phyloP scores from a whole-genome alignment of 306 rosid genomes.

The Inga leiocalycina region DNA sequence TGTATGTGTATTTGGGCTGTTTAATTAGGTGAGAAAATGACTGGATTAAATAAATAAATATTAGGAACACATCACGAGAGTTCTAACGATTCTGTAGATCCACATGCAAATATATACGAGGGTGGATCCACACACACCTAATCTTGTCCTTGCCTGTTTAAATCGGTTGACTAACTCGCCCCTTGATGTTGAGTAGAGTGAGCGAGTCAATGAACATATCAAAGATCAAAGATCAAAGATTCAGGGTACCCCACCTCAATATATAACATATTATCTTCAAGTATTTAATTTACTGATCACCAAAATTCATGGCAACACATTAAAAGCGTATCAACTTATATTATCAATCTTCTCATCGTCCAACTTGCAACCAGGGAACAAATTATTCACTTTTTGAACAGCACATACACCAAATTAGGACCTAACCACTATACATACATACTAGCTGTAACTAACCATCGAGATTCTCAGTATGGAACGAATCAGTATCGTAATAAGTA shows the following conservation, averaged over 20 bases:
- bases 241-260: slow-evolving; percentile 26
- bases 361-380: not conserved
- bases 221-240: slow-evolving; percentile 25
- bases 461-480: too few species aligned
- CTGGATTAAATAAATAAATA: slow-evolving; percentile 17
- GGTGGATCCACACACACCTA: slow-evolving; percentile 38
- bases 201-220: slow-evolving; percentile 31
- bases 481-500: too few species aligned
- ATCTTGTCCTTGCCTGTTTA: slow-evolving; percentile 43
- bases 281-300: not conserved
- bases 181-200: not conserved
- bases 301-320: not conserved
- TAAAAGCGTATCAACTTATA: not conserved
- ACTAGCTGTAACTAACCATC: too few species aligned
- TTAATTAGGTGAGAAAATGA: slow-evolving; percentile 45
- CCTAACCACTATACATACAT: not conserved
- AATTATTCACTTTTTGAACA: too few species aligned
- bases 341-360: not conserved
- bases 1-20: not conserved
- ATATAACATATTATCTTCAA: not conserved
- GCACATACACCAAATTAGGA: not conserved
- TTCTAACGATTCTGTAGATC: not conserved
- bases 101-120: slow-evolving; percentile 25
- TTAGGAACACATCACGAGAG: not conserved
- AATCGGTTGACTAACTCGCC: slow-evolving; percentile 35